A percentile compares a stretch with the other conserved stretches of the same genome.
These are phyloP conservation scores for Aureobasidium subglaciale DNA, from an alignment of 2,329 filamentous ascomycete species.

Conservation along the genomic window DNA sequence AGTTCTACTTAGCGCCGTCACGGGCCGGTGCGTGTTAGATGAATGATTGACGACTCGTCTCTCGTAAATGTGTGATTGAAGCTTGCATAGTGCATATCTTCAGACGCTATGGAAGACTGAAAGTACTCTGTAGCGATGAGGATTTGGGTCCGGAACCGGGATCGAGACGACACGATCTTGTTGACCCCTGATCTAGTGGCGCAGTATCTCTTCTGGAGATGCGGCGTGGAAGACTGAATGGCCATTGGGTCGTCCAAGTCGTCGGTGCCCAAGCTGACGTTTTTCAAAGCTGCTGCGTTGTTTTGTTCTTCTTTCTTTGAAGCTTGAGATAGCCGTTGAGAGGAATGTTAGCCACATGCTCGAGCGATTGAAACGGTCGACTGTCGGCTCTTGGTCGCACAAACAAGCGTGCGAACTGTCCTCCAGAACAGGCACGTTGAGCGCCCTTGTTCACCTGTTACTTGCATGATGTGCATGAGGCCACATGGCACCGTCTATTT, in stretches of 20 bases:
- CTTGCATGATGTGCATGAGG: conserved; percentile 11
- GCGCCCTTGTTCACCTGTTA: conserved; percentile 1
- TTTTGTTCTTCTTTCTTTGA: not conserved
- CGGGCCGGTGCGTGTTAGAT: not conserved
- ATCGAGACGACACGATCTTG: not conserved
- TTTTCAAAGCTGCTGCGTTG: not conserved
- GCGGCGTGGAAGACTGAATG: not conserved
- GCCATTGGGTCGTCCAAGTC: not conserved
- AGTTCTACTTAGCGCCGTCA: not conserved
- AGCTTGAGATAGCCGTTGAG: not conserved
- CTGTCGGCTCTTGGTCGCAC: not conserved
- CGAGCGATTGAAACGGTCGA: conserved; percentile 1
- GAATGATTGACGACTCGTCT: not conserved
- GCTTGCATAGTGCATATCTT: conserved; percentile 4
- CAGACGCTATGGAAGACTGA: not conserved
- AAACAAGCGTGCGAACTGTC: conserved; percentile 4
- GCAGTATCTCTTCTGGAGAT: not conserved
- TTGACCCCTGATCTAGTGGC: conserved; percentile 11
- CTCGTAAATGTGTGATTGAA: not conserved
- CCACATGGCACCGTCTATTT: conserved; percentile 9
- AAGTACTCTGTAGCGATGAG: not conserved
- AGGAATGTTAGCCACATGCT: not conserved
- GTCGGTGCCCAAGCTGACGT: conserved; percentile 6
- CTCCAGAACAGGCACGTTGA: conserved; percentile 6
- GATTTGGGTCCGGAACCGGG: not conserved